Conservation (phyloP, 805 yeast genomes). For the Saturnispora silvae region DNA sequence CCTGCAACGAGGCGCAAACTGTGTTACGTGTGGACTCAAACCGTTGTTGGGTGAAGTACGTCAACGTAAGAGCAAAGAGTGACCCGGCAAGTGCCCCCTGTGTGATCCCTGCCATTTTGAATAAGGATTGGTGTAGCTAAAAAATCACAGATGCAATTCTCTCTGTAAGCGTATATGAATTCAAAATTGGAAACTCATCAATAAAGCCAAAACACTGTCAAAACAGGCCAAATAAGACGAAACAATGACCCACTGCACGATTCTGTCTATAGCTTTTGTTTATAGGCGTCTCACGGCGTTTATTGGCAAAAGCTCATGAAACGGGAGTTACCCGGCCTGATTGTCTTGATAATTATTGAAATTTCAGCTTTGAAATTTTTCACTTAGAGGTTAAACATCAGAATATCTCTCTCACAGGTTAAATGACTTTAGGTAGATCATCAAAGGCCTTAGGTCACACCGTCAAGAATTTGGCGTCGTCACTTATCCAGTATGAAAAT, state of each 20-base stretch:
- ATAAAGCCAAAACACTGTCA: no score
- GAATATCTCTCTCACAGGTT: background rate
- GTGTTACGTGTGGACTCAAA: slow-evolving; percentile 37
- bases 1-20: slow-evolving; percentile 37
- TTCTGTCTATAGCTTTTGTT: no score
- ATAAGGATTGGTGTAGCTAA: no score
- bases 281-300: no score
- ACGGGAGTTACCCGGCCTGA: no score
- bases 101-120: slow-evolving; percentile 38
- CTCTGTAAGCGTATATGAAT: no score
- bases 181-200: no score
- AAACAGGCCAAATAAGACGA: no score
- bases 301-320: no score
- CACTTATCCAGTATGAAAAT: slow-evolving; percentile 59
- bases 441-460: slow-evolving; percentile 45
- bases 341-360: no score
- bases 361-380: background rate
- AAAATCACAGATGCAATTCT: no score
- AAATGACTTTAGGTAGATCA: slow-evolving; percentile 31
- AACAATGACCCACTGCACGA: no score
- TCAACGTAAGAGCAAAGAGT: slow-evolving; percentile 48
- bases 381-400: background rate
- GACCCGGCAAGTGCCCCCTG: slow-evolving; percentile 53
- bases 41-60: slow-evolving; percentile 51
- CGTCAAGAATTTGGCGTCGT: slow-evolving; percentile 54